These are phyloP conservation scores for Daldinia eschscholtzii DNA, from an alignment of 2,329 filamentous ascomycete genomes.

Conservation along the genomic window DNA sequence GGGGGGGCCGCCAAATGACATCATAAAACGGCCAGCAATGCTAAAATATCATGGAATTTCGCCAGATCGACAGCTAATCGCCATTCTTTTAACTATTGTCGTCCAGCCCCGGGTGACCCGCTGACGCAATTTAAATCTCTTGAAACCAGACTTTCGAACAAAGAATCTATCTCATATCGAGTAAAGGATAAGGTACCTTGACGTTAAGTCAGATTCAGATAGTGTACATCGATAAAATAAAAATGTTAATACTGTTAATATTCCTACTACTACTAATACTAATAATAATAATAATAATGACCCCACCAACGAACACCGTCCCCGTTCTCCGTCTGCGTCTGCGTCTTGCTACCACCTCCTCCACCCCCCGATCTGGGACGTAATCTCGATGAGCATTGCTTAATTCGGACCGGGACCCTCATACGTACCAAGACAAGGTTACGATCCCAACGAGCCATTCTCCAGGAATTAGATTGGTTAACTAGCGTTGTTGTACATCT, in stretches of 20 bases:
- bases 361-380: slow-evolving; percentile 29
- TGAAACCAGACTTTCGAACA: slow-evolving; percentile 4
- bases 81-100: slow-evolving; percentile 26
- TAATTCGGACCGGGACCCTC: slow-evolving; percentile 29
- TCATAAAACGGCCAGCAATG: slow-evolving; percentile 23
- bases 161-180: slow-evolving; percentile 6
- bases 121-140: slow-evolving; percentile 37
- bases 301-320: slow-evolving; percentile 1
- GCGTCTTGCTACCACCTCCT: too few relatives aligned
- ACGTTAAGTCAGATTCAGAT: too few relatives aligned
- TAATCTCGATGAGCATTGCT: slow-evolving; percentile 39
- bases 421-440: not conserved
- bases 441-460: slow-evolving; percentile 12
- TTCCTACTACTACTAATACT: too few relatives aligned
- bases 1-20: slow-evolving; percentile 24
- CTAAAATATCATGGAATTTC: slow-evolving; percentile 25
- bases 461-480: slow-evolving; percentile 26
- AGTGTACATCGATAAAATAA: too few relatives aligned
- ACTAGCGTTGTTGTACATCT: not conserved
- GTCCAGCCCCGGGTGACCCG: slow-evolving; percentile 29
- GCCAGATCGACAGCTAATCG: slow-evolving; percentile 33
- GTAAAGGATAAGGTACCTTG: not conserved
- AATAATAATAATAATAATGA: slow-evolving; percentile 10
- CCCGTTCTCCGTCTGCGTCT: slow-evolving; percentile 1
- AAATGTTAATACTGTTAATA: too few relatives aligned